Conservation (phyloP, 805 yeast species). For the Yarrowia porcina region DNA sequence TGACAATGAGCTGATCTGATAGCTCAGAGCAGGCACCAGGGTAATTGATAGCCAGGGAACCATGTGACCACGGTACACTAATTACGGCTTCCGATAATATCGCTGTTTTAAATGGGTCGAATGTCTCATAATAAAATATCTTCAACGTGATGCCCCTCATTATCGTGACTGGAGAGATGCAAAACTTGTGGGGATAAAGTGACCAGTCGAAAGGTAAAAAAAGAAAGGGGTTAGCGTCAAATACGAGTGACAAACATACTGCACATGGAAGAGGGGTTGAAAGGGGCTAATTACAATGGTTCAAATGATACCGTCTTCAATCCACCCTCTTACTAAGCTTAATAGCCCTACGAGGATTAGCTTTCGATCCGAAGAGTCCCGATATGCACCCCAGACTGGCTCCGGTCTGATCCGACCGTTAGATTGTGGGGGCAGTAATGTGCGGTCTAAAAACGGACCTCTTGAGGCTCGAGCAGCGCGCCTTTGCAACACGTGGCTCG, state of each 20-base stretch:
- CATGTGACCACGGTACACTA: background rate
- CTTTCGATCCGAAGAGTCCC: constrained; percentile 1
- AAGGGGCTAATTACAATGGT: too few relatives aligned
- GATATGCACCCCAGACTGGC: constrained; percentile 22
- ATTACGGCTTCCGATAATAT: background rate
- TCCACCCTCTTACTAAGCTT: background rate
- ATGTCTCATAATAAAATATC: background rate
- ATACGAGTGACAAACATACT: too few relatives aligned
- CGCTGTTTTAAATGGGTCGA: background rate
- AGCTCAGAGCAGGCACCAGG: background rate
- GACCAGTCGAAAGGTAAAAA: too few relatives aligned
- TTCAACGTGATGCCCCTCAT: background rate
- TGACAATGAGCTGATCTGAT: background rate
- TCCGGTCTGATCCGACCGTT: constrained; percentile 25
- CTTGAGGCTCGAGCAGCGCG: too few relatives aligned
- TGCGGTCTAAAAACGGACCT: background rate
- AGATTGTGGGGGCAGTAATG: background rate
- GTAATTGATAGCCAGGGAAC: background rate
- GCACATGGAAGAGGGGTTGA: too few relatives aligned
- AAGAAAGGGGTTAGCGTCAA: too few relatives aligned
- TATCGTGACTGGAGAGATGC: too few relatives aligned
- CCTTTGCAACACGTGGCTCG: background rate
- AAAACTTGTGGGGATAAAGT: too few relatives aligned
- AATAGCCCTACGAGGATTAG: constrained; percentile 1
- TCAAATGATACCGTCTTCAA: too few relatives aligned